Conservation (phyloP, 352 stramenopile species). For the Globisporangium orthogonon region DNA sequence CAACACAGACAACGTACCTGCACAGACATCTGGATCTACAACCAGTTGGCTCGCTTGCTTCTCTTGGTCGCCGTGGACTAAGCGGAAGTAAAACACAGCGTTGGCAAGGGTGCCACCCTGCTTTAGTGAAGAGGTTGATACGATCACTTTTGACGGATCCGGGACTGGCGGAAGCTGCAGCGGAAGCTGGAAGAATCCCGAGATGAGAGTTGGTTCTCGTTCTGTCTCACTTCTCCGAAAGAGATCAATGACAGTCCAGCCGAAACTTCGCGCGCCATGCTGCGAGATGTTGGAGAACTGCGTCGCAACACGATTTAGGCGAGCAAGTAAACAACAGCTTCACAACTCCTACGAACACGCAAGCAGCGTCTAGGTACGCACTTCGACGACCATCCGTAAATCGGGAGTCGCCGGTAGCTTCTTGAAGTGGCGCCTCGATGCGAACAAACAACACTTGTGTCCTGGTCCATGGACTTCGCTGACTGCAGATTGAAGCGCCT, state of each 20-base stretch:
- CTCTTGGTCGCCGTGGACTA: constrained; percentile 21
- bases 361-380: not conserved
- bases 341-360: not conserved
- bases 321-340: not conserved
- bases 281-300: constrained; percentile 20
- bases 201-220: constrained; percentile 11
- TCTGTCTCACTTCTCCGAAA: constrained; percentile 16
- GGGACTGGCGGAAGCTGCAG: constrained; percentile 33
- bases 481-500: constrained; percentile 24
- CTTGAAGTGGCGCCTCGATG: constrained; percentile 22
- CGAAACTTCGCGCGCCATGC: constrained; percentile 21
- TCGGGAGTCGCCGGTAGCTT: constrained; percentile 20
- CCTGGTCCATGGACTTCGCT: constrained; percentile 19
- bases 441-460: constrained; percentile 26
- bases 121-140: constrained; percentile 9
- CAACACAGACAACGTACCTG: constrained; percentile 12
- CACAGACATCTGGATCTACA: constrained; percentile 29
- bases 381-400: constrained; percentile 35
- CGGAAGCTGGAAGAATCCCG: constrained; percentile 31
- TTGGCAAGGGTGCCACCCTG: constrained; percentile 7
- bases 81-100: constrained; percentile 26
- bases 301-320: not conserved
- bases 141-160: constrained; percentile 26
- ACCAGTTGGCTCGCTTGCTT: constrained; percentile 21
- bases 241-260: constrained; percentile 33